These are phyloP conservation scores for Septoria petroselini DNA, from an alignment of 2,329 filamentous ascomycete genomes.

Conservation along the genomic window DNA sequence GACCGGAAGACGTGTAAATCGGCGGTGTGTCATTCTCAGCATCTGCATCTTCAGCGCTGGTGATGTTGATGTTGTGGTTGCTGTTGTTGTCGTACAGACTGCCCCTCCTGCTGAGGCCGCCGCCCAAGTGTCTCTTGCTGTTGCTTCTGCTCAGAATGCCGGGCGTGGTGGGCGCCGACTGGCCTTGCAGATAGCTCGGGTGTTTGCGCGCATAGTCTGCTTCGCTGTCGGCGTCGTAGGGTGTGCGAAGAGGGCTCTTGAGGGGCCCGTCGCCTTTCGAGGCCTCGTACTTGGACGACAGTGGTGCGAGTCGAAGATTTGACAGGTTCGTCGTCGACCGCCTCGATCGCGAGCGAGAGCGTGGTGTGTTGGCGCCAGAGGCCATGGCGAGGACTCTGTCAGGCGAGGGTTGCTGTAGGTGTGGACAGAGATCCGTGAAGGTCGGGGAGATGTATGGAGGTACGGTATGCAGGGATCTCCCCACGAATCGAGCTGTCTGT, in stretches of 20 bases:
- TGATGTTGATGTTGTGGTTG: too few relatives aligned
- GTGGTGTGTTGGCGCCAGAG: slow-evolving; percentile 25
- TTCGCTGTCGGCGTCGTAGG: slow-evolving; percentile 30
- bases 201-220: slow-evolving; percentile 33
- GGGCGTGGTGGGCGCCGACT: slow-evolving; percentile 49
- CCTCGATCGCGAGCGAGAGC: slow-evolving; percentile 36
- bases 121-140: slow-evolving; percentile 38
- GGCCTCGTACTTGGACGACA: slow-evolving; percentile 47
- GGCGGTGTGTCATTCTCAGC: slow-evolving; percentile 3
- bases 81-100: slow-evolving; percentile 33
- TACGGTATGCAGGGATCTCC: slow-evolving; percentile 2
- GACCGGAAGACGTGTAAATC: neutral
- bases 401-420: too few relatives aligned
- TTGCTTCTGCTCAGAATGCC: slow-evolving; percentile 47
- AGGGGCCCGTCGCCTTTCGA: slow-evolving; percentile 34
- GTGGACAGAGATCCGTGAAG: too few relatives aligned
- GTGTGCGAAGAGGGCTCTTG: slow-evolving; percentile 29
- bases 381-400: slow-evolving; percentile 7
- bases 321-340: slow-evolving; percentile 60
- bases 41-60: slow-evolving; percentile 16
- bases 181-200: slow-evolving; percentile 49
- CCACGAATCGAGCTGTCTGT: slow-evolving; percentile 8
- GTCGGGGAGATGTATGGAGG: too few relatives aligned
- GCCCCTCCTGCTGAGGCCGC: slow-evolving; percentile 35
- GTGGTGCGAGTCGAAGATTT: slow-evolving; percentile 59